Percentiles rank a stretch among this genome's conserved stretches.
Evolutionary conservation across 1,284 basidiomycete genomes (phyloP).

Genomic region (Neolentinus lepideus): DNA sequence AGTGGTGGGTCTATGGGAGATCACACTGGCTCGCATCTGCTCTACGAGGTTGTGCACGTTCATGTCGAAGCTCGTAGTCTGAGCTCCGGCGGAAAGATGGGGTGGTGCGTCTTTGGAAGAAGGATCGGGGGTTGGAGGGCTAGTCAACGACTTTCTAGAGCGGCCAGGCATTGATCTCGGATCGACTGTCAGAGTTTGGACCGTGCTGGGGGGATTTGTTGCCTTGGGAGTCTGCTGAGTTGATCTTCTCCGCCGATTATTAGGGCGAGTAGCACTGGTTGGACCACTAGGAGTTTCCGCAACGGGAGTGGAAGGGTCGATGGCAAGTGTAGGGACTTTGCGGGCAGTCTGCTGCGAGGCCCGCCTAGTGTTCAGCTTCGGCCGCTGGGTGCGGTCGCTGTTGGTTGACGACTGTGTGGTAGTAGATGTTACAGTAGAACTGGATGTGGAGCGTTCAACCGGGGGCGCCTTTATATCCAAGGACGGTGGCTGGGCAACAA

Average conservation of each 20-base stretch:
- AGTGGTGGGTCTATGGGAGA: slow-evolving; percentile 54
- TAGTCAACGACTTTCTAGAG: slow-evolving; percentile 6
- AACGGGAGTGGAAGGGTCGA: slow-evolving; percentile 10
- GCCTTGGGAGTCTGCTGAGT: neutral
- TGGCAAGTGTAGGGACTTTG: slow-evolving; percentile 11
- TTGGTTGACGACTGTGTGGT: slow-evolving; percentile 1
- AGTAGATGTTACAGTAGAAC: neutral
- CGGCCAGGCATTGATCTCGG: neutral
- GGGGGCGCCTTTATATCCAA: neutral
- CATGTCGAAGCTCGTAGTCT: slow-evolving; percentile 16
- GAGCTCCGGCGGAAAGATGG: slow-evolving; percentile 31
- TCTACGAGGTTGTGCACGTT: slow-evolving; percentile 61
- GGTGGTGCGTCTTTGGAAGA: slow-evolving; percentile 50
- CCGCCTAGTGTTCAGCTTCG: slow-evolving; percentile 7
- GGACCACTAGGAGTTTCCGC: neutral
- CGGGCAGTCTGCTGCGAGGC: slow-evolving; percentile 4
- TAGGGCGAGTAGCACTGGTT: neutral
- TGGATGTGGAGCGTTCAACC: neutral
- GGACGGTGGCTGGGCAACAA: neutral
- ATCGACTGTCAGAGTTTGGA: neutral
- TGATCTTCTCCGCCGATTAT: slow-evolving; percentile 1
- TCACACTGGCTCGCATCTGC: slow-evolving; percentile 60
- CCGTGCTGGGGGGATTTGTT: neutral
- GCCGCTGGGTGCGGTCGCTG: slow-evolving; percentile 3
- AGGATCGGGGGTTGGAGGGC: slow-evolving; percentile 24